phyloP scores from a whole-genome alignment of 177 flowering plant genomes.

The Vitis hybrid region DNA sequence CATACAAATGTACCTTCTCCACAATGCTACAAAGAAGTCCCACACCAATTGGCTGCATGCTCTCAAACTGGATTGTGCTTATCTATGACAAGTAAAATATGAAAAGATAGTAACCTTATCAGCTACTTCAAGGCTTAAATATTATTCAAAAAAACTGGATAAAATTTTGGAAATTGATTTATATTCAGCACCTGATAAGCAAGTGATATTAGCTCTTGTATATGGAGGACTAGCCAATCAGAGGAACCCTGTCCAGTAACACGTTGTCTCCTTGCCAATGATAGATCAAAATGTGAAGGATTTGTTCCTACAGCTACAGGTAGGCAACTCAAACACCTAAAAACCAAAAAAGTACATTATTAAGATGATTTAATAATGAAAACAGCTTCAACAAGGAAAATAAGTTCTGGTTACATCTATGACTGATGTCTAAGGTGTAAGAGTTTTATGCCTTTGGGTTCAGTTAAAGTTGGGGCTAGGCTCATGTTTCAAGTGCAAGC shows the following conservation, averaged over 20 bases:
- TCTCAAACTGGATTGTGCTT: conserved; percentile 94
- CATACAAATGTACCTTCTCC: conserved; percentile 71
- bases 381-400: neutral
- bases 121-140: neutral
- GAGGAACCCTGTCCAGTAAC: conserved; percentile 28
- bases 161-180: neutral
- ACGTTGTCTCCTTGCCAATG: conserved; percentile 58
- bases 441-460: neutral
- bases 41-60: conserved; percentile 88
- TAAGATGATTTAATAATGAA: neutral
- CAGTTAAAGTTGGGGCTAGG: neutral
- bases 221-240: conserved; percentile 87
- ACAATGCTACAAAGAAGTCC: conserved; percentile 65
- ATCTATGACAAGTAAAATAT: conserved; percentile 42
- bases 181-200: conserved; percentile 82
- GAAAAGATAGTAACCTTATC: neutral
- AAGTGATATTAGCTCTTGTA: conserved; percentile 85
- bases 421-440: neutral
- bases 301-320: conserved; percentile 85
- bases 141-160: neutral
- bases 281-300: conserved; percentile 86
- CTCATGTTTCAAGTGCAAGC: neutral
- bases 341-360: neutral
- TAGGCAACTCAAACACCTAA: conserved; percentile 83
- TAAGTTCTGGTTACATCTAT: neutral